phyloP scores from a whole-genome alignment of 75 land plant species.

The Cryptomeria japonica region DNA sequence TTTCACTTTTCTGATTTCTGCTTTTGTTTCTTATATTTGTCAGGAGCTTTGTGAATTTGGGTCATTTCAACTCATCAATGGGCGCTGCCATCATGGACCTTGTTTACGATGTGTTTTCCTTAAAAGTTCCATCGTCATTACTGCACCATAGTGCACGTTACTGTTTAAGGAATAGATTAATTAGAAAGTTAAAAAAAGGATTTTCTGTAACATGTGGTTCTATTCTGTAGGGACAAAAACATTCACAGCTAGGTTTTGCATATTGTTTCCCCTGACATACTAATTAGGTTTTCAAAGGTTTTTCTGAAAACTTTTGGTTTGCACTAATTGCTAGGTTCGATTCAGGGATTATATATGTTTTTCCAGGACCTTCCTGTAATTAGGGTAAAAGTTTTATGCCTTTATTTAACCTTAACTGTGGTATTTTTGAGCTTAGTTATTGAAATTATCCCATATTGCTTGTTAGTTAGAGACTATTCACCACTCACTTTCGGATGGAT shows the following conservation, averaged over 20 bases:
- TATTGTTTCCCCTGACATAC: not conserved
- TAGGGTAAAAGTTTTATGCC: too few species aligned
- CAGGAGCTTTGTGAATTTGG: not conserved
- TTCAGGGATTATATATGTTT: not conserved
- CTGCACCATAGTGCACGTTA: too few species aligned
- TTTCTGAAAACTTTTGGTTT: too few species aligned
- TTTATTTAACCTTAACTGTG: too few species aligned
- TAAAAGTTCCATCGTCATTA: too few species aligned
- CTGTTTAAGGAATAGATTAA: too few species aligned
- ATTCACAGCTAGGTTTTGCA: not conserved
- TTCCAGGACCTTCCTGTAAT: too few species aligned
- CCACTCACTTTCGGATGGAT: not conserved
- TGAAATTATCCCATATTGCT: not conserved
- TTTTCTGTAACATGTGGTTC: too few species aligned
- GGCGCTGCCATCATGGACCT: not conserved
- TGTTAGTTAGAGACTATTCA: not conserved
- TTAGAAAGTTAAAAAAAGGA: too few species aligned
- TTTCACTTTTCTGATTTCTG: not conserved
- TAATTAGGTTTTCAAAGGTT: not conserved
- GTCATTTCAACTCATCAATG: not conserved
- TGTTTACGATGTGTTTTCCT: too few species aligned
- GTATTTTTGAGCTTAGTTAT: too few species aligned
- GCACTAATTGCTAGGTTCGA: not conserved
- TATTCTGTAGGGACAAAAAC: too few species aligned
- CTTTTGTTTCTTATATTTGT: not conserved